A percentile compares a stretch with the other conserved stretches of the same genome.
These are phyloP conservation scores for Scytalidium sp. DNA, from an alignment of 2,329 filamentous ascomycete genomes.

Conservation along the genomic window DNA sequence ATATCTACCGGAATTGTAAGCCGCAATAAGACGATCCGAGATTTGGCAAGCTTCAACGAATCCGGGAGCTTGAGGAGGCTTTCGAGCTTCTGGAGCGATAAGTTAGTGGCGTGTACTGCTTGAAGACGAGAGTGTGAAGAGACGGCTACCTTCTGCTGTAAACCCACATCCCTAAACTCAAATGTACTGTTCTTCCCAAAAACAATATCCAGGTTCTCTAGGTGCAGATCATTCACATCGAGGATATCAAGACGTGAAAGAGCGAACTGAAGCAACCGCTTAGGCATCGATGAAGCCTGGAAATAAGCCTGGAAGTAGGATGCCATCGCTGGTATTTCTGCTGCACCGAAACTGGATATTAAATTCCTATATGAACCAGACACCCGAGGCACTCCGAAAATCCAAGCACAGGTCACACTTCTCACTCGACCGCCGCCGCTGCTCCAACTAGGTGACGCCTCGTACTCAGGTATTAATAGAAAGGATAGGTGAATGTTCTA, in stretches of 20 bases:
- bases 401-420: background rate
- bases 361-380: background rate
- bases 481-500: constrained; percentile 12
- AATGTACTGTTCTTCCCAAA: constrained; percentile 79
- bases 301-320: constrained; percentile 30
- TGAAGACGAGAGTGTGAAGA: constrained; percentile 1
- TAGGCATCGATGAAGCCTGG: constrained; percentile 68
- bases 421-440: constrained; percentile 13
- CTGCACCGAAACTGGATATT: background rate
- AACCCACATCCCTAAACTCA: constrained; percentile 81
- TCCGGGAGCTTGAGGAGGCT: constrained; percentile 71
- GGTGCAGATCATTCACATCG: constrained; percentile 81
- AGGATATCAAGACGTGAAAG: constrained; percentile 81
- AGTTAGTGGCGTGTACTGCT: constrained; percentile 13
- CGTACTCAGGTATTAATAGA: constrained; percentile 20
- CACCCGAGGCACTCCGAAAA: background rate
- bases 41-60: constrained; percentile 67
- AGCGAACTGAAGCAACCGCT: constrained; percentile 83
- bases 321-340: constrained; percentile 21
- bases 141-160: constrained; percentile 71
- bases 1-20: constrained; percentile 86
- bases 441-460: constrained; percentile 18
- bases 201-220: constrained; percentile 81
- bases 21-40: constrained; percentile 72
- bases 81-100: constrained; percentile 67